A percentile compares a stretch with the other conserved stretches of the same genome.
These are phyloP conservation scores for Puccinia coronata DNA, from an alignment of 1,284 basidiomycete genomes.

Conservation along the genomic window DNA sequence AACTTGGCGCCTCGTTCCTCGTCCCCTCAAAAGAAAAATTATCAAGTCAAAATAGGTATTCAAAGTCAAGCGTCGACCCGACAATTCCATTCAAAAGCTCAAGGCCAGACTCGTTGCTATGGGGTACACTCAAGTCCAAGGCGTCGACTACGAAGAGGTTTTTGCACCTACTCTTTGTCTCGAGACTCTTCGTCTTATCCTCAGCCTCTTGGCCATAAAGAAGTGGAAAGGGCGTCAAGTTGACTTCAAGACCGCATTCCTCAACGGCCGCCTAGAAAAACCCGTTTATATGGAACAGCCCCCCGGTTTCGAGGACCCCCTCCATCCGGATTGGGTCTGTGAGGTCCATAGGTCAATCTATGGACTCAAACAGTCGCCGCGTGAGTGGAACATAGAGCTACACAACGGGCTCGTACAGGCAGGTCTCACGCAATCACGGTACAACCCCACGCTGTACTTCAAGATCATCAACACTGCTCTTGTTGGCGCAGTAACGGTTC, in stretches of 20 bases:
- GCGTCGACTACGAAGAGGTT: no score
- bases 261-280: neutral
- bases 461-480: neutral
- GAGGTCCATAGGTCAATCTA: neutral
- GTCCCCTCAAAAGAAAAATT: no score
- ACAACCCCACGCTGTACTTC: neutral
- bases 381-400: neutral
- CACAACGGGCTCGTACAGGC: neutral
- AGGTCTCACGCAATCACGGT: neutral
- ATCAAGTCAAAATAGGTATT: no score
- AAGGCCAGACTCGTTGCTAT: no score
- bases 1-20: no score
- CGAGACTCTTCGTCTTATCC: no score
- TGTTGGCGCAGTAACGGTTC: neutral
- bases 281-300: neutral
- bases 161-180: no score
- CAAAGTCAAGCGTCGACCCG: no score
- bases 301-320: neutral
- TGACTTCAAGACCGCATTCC: neutral
- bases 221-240: no score
- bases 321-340: neutral
- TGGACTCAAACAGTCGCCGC: neutral
- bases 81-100: no score
- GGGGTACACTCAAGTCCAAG: no score
- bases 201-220: no score